phyloP scores from a whole-genome alignment of 495 filamentous ascomycete genomes.

The Tuber borchii region DNA sequence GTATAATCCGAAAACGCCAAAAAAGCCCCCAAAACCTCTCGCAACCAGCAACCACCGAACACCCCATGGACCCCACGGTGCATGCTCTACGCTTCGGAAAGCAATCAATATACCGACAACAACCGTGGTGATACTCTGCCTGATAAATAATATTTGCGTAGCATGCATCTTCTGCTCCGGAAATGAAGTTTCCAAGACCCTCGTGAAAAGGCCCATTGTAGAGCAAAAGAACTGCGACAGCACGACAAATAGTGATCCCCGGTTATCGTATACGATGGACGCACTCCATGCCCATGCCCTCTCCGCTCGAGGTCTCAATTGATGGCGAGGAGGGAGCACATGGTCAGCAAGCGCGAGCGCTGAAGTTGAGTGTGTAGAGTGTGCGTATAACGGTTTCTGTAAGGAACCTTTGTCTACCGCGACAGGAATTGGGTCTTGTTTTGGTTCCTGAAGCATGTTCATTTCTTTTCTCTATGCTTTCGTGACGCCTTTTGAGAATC shows the following conservation, averaged over 20 bases:
- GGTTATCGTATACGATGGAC: conserved; percentile 48
- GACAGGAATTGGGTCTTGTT: not conserved
- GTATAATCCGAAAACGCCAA: conserved; percentile 74
- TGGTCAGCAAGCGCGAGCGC: not conserved
- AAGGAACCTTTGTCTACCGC: not conserved
- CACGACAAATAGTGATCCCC: conserved; percentile 66
- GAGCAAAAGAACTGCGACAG: conserved; percentile 76
- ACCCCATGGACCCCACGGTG: conserved; percentile 62
- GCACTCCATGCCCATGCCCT: conserved; percentile 10
- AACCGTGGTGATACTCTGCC: conserved; percentile 71
- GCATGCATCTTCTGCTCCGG: conserved; percentile 67
- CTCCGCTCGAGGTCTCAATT: not conserved
- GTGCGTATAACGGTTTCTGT: not conserved
- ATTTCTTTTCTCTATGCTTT: not conserved
- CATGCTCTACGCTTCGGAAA: conserved; percentile 58
- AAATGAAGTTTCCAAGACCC: conserved; percentile 61
- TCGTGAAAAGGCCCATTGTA: conserved; percentile 78
- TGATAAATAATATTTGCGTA: conserved; percentile 80
- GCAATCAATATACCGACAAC: conserved; percentile 69
- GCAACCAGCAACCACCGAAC: conserved; percentile 61
- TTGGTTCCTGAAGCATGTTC: not conserved
- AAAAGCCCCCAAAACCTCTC: conserved; percentile 71
- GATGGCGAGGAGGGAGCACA: not conserved
- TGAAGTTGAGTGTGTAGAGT: conserved; percentile 10
- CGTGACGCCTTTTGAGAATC: not conserved